These are phyloP conservation scores for Trichomonascus vanleenenianus DNA, from an alignment of 805 yeast genomes.

Conservation along the genomic window DNA sequence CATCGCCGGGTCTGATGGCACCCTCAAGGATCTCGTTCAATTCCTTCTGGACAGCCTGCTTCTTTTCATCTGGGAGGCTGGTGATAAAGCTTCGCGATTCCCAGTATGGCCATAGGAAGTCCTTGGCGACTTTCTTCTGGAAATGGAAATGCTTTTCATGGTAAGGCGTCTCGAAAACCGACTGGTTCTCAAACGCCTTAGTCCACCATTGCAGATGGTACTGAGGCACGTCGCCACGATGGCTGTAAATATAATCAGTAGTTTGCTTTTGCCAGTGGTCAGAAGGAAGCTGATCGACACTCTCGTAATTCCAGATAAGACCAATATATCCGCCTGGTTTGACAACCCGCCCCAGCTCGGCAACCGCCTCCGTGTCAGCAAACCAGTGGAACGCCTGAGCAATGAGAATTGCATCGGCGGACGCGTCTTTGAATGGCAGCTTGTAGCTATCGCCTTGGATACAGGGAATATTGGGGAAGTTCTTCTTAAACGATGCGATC, in stretches of 20 bases:
- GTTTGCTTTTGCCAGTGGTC: slow-evolving; percentile 34
- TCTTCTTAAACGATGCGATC: slow-evolving; percentile 39
- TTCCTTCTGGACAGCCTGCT: slow-evolving; percentile 25
- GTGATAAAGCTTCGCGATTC: slow-evolving; percentile 49
- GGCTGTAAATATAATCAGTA: slow-evolving; percentile 30
- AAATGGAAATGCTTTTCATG: slow-evolving; percentile 29
- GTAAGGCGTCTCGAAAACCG: slow-evolving; percentile 30
- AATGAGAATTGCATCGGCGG: slow-evolving; percentile 42
- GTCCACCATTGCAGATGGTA: slow-evolving; percentile 45
- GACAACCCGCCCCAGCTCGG: slow-evolving; percentile 45
- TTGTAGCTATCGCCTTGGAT: slow-evolving; percentile 38
- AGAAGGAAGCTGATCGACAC: slow-evolving; percentile 18
- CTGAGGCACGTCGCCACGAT: slow-evolving; percentile 47
- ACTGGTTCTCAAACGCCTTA: slow-evolving; percentile 28
- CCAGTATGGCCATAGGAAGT: slow-evolving; percentile 42
- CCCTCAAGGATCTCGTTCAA: slow-evolving; percentile 27
- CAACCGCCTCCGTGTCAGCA: slow-evolving; percentile 40
- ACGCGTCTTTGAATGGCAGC: slow-evolving; percentile 38
- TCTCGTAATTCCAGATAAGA: slow-evolving; percentile 53
- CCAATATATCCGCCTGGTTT: slow-evolving; percentile 45
- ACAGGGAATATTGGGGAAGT: slow-evolving; percentile 38
- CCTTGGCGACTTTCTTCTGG: slow-evolving; percentile 26
- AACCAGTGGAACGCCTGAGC: slow-evolving; percentile 69
- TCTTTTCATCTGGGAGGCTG: slow-evolving; percentile 33
- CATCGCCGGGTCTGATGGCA: slow-evolving; percentile 6